Percentiles rank a stretch among this genome's conserved stretches.
Evolutionary conservation across 192 early-diverging fungal species (phyloP).

Genomic region (Umbelopsis ramanniana): DNA sequence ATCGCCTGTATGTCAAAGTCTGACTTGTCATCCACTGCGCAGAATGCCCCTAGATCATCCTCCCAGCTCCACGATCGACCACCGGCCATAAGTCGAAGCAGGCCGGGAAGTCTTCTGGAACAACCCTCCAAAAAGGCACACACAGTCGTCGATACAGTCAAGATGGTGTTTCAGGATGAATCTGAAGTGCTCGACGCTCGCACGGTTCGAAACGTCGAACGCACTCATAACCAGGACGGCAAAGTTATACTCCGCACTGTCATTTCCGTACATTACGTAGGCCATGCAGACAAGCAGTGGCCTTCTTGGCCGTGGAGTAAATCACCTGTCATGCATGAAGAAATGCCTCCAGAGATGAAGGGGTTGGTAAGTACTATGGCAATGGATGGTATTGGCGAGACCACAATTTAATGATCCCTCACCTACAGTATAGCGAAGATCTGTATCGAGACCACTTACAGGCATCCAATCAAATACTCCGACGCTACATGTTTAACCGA

Average conservation of each 20-base stretch:
- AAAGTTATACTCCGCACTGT: neutral
- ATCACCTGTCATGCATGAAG: conserved; percentile 13
- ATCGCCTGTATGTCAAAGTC: neutral
- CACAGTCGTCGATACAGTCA: neutral
- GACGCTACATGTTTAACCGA: conserved; percentile 11
- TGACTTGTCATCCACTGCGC: neutral
- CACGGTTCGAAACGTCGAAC: neutral
- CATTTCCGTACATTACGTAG: neutral
- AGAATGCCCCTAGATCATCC: neutral
- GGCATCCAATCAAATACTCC: conserved; percentile 8
- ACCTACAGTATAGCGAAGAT: neutral
- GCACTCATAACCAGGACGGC: neutral
- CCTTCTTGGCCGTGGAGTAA: conserved; percentile 14
- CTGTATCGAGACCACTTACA: neutral
- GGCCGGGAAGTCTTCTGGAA: neutral
- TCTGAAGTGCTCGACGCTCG: conserved; percentile 2
- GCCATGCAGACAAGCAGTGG: conserved; percentile 4
- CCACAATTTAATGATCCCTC: too few species aligned
- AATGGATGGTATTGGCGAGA: too few species aligned
- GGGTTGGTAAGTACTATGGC: neutral
- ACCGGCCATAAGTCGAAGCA: neutral
- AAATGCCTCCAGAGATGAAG: conserved; percentile 15
- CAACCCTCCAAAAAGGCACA: neutral
- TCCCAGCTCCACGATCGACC: neutral
- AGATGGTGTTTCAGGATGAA: conserved; percentile 15